Evolutionary conservation across 2,329 filamentous ascomycete genomes (phyloP).

Genomic region (Aspergillus chevalieri): DNA sequence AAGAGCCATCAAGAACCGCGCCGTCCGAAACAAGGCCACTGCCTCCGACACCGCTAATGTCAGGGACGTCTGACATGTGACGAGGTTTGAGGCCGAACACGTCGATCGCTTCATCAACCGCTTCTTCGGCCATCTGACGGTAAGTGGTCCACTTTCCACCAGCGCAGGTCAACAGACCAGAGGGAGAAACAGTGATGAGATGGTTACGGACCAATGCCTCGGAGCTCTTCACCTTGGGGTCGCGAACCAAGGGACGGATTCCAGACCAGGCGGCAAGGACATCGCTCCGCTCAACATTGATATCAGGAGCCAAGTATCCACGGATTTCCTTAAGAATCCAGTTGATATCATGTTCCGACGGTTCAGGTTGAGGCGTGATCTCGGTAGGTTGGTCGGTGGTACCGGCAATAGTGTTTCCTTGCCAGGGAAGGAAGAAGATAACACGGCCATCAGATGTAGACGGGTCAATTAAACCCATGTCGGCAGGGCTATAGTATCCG

Average conservation of each 20-base stretch:
- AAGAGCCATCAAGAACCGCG: constrained; percentile 64
- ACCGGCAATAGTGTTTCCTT: constrained; percentile 85
- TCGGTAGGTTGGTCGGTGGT: constrained; percentile 74
- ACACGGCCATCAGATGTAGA: constrained; percentile 81
- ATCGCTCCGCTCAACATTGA: constrained; percentile 76
- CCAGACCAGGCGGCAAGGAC: constrained; percentile 88
- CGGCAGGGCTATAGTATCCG: constrained; percentile 75
- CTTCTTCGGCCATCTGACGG: constrained; percentile 86
- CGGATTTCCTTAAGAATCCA: constrained; percentile 83
- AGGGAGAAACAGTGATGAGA: constrained; percentile 70
- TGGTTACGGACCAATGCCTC: constrained; percentile 85
- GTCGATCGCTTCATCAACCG: constrained; percentile 71
- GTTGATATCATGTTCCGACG: constrained; percentile 75
- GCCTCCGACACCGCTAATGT: constrained; percentile 65
- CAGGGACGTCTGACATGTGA: constrained; percentile 54
- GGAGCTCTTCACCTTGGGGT: constrained; percentile 78
- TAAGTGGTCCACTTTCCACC: constrained; percentile 93
- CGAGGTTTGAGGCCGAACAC: constrained; percentile 59
- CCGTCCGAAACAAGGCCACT: constrained; percentile 65
- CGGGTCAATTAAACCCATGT: constrained; percentile 85
- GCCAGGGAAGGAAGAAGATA: constrained; percentile 91
- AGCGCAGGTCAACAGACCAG: constrained; percentile 75
- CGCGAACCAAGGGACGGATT: constrained; percentile 77
- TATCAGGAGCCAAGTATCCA: constrained; percentile 74
- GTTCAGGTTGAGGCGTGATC: constrained; percentile 67